Percentiles rank a stretch among this genome's conserved stretches.
Conservation (phyloP, 2,329 filamentous ascomycete genomes). For the Didymella pomorum region DNA sequence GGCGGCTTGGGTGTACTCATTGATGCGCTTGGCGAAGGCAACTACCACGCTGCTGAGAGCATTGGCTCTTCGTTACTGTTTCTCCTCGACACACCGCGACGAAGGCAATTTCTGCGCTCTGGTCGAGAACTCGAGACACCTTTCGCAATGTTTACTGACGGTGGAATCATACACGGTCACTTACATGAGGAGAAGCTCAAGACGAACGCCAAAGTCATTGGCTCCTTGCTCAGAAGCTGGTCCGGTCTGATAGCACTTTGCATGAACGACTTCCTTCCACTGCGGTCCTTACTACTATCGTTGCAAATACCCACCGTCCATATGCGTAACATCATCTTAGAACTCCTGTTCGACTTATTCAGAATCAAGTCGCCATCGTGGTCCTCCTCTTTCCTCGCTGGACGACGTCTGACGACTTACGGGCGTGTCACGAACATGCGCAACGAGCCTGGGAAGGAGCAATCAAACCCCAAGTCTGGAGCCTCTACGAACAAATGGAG, state of each 20-base stretch:
- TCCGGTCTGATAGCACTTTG: constrained; percentile 87
- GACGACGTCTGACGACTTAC: constrained; percentile 91
- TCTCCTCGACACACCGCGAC: constrained; percentile 82
- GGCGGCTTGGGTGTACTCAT: constrained; percentile 87
- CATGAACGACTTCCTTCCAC: constrained; percentile 85
- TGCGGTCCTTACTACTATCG: constrained; percentile 78
- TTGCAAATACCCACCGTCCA: constrained; percentile 65
- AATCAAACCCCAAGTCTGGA: constrained; percentile 67
- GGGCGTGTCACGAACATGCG: constrained; percentile 90
- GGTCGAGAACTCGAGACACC: constrained; percentile 86
- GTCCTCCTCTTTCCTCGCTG: constrained; percentile 95
- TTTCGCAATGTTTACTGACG: constrained; percentile 93
- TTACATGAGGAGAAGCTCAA: constrained; percentile 73
- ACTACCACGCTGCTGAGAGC: constrained; percentile 91
- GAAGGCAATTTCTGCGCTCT: constrained; percentile 81
- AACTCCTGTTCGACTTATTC: constrained; percentile 82
- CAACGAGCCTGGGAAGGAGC: constrained; percentile 62
- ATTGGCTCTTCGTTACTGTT: constrained; percentile 88
- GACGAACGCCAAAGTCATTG: constrained; percentile 90
- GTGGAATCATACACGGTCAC: constrained; percentile 60
- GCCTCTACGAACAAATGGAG: constrained; percentile 72
- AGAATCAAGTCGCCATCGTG: constrained; percentile 93
- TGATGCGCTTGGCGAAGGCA: constrained; percentile 89
- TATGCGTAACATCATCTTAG: constrained; percentile 79
- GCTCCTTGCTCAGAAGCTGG: constrained; percentile 92